These are phyloP conservation scores for Astragalus membranaceus DNA, from an alignment of 306 rosid genomes.

Conservation along the genomic window DNA sequence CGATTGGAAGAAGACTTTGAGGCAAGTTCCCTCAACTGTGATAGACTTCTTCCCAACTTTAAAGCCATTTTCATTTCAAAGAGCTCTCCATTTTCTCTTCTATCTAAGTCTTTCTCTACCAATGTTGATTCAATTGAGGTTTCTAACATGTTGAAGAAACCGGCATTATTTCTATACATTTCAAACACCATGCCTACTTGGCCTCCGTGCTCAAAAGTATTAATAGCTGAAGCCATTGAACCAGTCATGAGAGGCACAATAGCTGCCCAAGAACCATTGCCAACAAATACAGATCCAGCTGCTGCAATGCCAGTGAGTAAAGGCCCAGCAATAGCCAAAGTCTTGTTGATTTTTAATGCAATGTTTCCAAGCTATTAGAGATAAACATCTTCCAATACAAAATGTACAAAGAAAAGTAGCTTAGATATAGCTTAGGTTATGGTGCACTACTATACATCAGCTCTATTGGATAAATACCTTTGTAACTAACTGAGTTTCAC, in stretches of 20 bases:
- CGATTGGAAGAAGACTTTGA: conserved; percentile 38
- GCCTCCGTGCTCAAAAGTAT: conserved; percentile 55
- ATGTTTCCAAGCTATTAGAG: too few relatives aligned
- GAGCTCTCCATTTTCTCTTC: conserved; percentile 56
- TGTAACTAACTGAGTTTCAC: too few relatives aligned
- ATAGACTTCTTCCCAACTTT: conserved; percentile 58
- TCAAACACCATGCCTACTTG: conserved; percentile 78
- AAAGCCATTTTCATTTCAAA: conserved; percentile 60
- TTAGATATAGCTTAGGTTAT: too few relatives aligned
- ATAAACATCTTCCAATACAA: too few relatives aligned
- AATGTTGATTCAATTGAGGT: conserved; percentile 38
- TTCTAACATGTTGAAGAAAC: conserved; percentile 45
- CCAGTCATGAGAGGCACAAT: conserved; percentile 49
- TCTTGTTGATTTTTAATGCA: conserved; percentile 50
- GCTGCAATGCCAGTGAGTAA: conserved; percentile 66
- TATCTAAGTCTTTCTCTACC: conserved; percentile 42
- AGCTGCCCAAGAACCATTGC: conserved; percentile 23
- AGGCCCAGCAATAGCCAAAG: conserved; percentile 62
- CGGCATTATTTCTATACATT: conserved; percentile 54
- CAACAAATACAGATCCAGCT: conserved; percentile 36
- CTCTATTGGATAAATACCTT: too few relatives aligned
- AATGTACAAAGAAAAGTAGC: too few relatives aligned
- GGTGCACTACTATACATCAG: too few relatives aligned
- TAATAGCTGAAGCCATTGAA: conserved; percentile 40
- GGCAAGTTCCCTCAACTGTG: conserved; percentile 45